A percentile compares a stretch with the other conserved stretches of the same genome.
Conservation (phyloP, 768 basidiomycete species). For the Agrocybe pediades region DNA sequence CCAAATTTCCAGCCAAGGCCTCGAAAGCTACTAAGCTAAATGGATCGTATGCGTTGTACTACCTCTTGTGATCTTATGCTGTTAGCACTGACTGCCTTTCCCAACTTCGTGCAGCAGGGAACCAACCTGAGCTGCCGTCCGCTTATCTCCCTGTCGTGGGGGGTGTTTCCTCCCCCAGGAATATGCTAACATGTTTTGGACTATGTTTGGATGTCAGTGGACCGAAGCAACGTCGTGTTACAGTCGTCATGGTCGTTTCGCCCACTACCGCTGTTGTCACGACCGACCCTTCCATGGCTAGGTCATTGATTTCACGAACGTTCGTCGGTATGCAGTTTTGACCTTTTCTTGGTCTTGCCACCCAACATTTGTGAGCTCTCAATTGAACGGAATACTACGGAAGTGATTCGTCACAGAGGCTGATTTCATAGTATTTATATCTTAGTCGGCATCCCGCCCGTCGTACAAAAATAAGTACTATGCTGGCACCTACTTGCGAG, state of each 20-base stretch:
- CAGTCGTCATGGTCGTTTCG: slow-evolving; percentile 10
- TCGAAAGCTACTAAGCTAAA: too few species aligned
- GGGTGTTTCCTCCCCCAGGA: neutral
- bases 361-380: neutral
- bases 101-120: neutral
- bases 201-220: neutral
- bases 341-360: neutral
- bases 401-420: too few species aligned
- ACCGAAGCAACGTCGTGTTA: neutral
- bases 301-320: slow-evolving; percentile 20
- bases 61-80: neutral
- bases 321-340: slow-evolving; percentile 13
- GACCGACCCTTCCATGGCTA: slow-evolving; percentile 23
- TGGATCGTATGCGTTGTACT: too few species aligned
- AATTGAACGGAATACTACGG: too few species aligned
- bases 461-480: neutral
- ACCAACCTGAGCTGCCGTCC: neutral
- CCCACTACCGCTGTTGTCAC: slow-evolving; percentile 19
- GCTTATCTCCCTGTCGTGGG: neutral
- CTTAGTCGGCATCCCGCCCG: neutral
- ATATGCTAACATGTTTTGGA: neutral
- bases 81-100: too few species aligned
- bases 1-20: too few species aligned
- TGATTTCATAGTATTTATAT: neutral
- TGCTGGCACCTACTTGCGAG: too few species aligned